Evolutionary conservation across 306 rosid genomes (phyloP).

Genomic region (Prosopis cineraria): DNA sequence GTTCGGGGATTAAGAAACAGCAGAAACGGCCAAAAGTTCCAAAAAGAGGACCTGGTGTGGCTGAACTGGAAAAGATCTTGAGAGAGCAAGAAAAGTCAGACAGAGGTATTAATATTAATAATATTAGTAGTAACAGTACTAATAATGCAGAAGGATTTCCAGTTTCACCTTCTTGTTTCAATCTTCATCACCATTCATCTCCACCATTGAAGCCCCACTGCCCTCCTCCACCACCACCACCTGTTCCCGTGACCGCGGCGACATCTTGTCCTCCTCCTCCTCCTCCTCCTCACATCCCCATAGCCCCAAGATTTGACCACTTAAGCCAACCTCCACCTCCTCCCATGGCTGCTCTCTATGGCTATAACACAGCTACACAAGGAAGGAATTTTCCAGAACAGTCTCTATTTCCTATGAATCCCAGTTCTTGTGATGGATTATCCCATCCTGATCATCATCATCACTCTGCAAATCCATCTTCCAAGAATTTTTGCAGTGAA

Average conservation of each 20-base stretch:
- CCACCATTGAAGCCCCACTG: conserved; percentile 28
- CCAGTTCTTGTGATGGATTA: conserved; percentile 34
- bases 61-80: conserved; percentile 70
- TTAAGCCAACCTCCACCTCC: conserved; percentile 26
- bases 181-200: conserved; percentile 23
- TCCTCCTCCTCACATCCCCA: conserved; percentile 7
- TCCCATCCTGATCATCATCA: conserved; percentile 24
- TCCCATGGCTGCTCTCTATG: conserved; percentile 8
- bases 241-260: background rate
- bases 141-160: conserved; percentile 37
- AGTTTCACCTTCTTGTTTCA: conserved; percentile 4
- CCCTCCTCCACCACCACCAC: background rate
- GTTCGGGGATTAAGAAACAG: conserved; percentile 3
- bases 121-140: background rate
- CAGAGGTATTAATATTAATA: conserved; percentile 1
- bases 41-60: conserved; percentile 83
- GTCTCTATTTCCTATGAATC: conserved; percentile 27
- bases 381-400: conserved; percentile 33
- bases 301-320: conserved; percentile 35
- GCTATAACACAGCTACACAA: background rate
- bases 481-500: conserved; percentile 32
- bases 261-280: background rate
- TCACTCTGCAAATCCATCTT: conserved; percentile 14
- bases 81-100: conserved; percentile 49
- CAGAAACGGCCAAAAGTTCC: conserved; percentile 45